Evolutionary conservation across 1,284 basidiomycete species (phyloP).

Genomic region (Microbotryomycetes sp.): DNA sequence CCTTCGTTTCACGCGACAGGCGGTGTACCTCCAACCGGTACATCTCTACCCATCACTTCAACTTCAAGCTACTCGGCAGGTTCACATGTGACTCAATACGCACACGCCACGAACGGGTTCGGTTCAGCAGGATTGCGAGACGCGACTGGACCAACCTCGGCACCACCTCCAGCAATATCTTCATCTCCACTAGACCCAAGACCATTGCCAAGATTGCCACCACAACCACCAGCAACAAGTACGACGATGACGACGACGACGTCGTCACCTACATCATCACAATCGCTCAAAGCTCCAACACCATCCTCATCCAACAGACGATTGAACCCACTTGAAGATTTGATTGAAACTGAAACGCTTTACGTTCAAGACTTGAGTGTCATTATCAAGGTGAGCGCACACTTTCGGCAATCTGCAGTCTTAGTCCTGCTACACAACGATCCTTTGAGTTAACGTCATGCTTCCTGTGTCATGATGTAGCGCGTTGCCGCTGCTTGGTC

Average conservation of each 20-base stretch:
- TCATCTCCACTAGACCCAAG: not conserved
- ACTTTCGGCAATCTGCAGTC: not conserved
- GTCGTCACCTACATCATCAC: not conserved
- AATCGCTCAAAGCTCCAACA: not conserved
- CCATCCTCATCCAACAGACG: slow-evolving; percentile 16
- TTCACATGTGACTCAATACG: too few species aligned
- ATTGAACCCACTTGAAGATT: slow-evolving; percentile 75
- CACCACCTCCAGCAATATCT: too few species aligned
- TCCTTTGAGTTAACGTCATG: not conserved
- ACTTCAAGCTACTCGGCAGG: too few species aligned
- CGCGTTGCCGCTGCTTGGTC: slow-evolving; percentile 98
- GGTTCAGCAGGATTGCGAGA: too few species aligned
- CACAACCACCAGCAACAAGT: too few species aligned
- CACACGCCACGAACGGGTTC: too few species aligned
- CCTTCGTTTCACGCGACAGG: not conserved
- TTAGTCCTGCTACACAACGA: not conserved
- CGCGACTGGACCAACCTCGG: too few species aligned
- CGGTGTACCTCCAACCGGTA: not conserved
- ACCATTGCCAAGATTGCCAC: not conserved
- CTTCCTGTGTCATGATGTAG: slow-evolving; percentile 46
- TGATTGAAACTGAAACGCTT: slow-evolving; percentile 85
- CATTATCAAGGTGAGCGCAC: slow-evolving; percentile 73
- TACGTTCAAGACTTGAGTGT: slow-evolving; percentile 89
- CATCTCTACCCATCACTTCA: too few species aligned
- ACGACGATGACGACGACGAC: too few species aligned